Evolutionary conservation across 495 filamentous ascomycete genomes (phyloP).

Genomic region (Podospora conica): DNA sequence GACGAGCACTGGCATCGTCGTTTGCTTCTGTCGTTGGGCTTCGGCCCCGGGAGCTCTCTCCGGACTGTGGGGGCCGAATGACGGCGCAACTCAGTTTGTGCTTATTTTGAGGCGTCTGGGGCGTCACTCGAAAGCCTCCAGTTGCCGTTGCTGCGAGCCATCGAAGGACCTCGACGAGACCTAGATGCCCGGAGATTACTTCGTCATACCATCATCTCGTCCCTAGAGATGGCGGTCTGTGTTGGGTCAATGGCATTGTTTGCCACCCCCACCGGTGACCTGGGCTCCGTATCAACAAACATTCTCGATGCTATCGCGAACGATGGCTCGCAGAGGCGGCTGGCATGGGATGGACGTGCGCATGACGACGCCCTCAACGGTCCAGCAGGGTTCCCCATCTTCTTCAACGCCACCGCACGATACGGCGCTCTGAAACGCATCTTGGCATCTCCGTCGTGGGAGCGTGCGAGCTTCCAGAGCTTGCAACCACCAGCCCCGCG

Average conservation of each 20-base stretch:
- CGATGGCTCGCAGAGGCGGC: not conserved
- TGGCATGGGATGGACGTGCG: not conserved
- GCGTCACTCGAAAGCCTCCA: not conserved
- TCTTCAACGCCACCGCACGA: not conserved
- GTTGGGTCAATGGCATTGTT: not conserved
- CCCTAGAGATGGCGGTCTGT: not conserved
- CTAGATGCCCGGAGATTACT: not conserved
- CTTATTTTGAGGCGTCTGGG: no score
- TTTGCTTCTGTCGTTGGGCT: not conserved
- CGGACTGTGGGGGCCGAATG: not conserved
- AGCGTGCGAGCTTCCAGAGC: not conserved
- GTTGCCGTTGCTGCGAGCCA: not conserved
- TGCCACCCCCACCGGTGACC: not conserved
- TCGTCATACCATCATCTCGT: not conserved
- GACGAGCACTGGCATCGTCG: not conserved
- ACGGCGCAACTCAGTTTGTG: not conserved
- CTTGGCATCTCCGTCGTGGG: not conserved
- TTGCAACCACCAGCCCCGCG: not conserved
- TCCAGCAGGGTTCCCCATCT: not conserved
- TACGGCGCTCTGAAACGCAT: not conserved
- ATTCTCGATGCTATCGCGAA: not conserved
- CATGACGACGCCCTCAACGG: not conserved
- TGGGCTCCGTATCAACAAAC: not conserved
- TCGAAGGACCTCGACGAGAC: not conserved
- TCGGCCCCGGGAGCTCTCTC: not conserved